Evolutionary conservation across 371 early-diverging fungal species (phyloP), one percentile per base, ranked within the genome.

Genomic region (Mucor velutinosus): DNA sequence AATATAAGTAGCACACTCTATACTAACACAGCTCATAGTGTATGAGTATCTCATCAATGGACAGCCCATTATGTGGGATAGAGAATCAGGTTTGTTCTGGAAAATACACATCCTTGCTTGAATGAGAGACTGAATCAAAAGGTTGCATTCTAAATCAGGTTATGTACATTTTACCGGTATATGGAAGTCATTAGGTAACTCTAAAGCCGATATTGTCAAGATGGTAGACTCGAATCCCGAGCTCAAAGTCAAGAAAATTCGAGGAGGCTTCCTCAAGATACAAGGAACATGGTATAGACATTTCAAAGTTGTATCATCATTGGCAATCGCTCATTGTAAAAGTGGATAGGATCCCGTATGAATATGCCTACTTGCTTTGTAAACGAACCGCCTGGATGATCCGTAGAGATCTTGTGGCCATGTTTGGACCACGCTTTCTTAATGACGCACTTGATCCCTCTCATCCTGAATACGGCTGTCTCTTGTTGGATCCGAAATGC

Each of bases 11-110:
- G 37, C 7, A 60, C 60, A 43, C 41, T 47, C 5, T 1, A 21
- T 30, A 56, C n/a, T 56, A 17, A 56, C 8, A 1, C 19, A 15
- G 1, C 30, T 10, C 4, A 19, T 68, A 86, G 89, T 90, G 0
- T 90, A 84, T 67, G 91, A 91, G 73, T 91, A 87, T 67, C 76
- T 74, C 25, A 76, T 87, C 53, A 85, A 86, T 60, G 80, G 81
- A 7, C 86, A 87, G 37, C 85, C 88, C n/a, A 87, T 91, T 29
- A 88, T 91, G 87, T 91, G 91, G 91, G 91, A 91, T 72, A 83
- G 89, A 66, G 89, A 91, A 62, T 82, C 83, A 39, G 86, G 89
- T 76, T 75, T 67, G n/a, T 17, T 33, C 3, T 7, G 8, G 32
- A 6, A 72, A 73, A 53, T 80, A 81, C 56, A 82, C 83, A 63